Evolutionary conservation across 495 filamentous ascomycete species (phyloP), one percentile per base, ranked within the genome.

Genomic region (Penicillium angulare): DNA sequence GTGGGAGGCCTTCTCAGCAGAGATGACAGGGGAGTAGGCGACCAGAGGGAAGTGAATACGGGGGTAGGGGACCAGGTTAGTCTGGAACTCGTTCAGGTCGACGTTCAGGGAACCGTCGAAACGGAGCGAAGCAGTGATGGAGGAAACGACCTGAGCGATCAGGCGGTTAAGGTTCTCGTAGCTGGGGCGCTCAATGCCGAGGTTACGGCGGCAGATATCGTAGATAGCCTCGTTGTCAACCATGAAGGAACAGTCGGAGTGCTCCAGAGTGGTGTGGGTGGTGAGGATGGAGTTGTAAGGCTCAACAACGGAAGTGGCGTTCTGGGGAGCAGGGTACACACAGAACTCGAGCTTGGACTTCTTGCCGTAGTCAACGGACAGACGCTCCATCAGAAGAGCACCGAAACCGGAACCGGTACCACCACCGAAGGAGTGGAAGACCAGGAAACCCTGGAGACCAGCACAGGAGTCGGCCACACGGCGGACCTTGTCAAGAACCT

Each of bases 221-320:
- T 97, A 98, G 74, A 98, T 96, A 61, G 93, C 93, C 78, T 98
- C 93, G 71, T 98, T 98, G 75, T 98, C 93, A 56, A 98, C 95
- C 86, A 98, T 91, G 84, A 98, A 98, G 57, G 88, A 92, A 81
- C 93, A 98, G 80, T 98, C 93, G 52, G 92, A 95, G 79, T 98
- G 91, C 83, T 97, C 95, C 32, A 97, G 86, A 60, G 95, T 98
- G 61, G 91, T 97, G 80, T 98, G 93, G 49, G 93, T 98, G 59
- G 95, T 96, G 48, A 98, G 81, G 72, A 97, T 96, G 43, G 95
- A 96, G 80, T 97, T 98, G 82, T 98, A 98, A 21, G 93, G 93
- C 81, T 98, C 93, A 55, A 98, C 93, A 47, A 98, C 92, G 43
- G 95, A 92, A 60, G 92, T 97, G 57, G 90, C 90, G 57, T 92